phyloP scores from a whole-genome alignment of 257 asterid species.

The Solanum raphanifolium region DNA sequence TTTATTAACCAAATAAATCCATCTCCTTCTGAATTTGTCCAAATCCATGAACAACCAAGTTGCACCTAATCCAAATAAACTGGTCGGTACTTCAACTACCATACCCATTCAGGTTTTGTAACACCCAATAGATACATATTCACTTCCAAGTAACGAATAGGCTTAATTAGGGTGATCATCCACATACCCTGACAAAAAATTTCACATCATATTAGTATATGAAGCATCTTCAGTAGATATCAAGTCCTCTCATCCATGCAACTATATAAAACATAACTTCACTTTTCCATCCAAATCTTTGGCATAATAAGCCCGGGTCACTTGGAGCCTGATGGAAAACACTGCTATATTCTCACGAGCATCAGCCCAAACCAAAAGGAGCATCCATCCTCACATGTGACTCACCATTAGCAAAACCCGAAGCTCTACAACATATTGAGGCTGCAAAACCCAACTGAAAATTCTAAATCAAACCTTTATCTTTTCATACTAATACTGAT shows the following conservation, averaged over 20 bases:
- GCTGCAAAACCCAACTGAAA: not conserved
- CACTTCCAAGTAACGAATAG: not conserved
- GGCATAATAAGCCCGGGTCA: not conserved
- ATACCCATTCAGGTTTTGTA: not conserved
- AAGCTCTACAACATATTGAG: not conserved
- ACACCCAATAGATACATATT: not conserved
- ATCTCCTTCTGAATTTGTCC: not conserved
- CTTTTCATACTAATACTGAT: not conserved
- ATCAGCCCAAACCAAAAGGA: not conserved
- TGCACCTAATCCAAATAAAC: not conserved
- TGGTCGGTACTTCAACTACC: not conserved
- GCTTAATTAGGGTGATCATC: not conserved
- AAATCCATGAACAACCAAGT: not conserved
- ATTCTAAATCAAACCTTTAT: not conserved
- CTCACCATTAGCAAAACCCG: not conserved
- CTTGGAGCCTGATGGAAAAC: not conserved
- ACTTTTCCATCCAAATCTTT: not conserved
- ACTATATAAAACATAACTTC: not conserved
- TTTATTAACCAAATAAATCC: not conserved
- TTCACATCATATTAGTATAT: not conserved
- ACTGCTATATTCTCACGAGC: not conserved
- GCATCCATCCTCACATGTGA: not conserved
- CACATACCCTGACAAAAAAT: not conserved
- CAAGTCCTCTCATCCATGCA: not conserved
- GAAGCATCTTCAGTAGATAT: not conserved